Percentiles rank a stretch among this genome's conserved stretches.
phyloP scores from a whole-genome alignment of 345 rosid genomes.

The Aegle marmelos region DNA sequence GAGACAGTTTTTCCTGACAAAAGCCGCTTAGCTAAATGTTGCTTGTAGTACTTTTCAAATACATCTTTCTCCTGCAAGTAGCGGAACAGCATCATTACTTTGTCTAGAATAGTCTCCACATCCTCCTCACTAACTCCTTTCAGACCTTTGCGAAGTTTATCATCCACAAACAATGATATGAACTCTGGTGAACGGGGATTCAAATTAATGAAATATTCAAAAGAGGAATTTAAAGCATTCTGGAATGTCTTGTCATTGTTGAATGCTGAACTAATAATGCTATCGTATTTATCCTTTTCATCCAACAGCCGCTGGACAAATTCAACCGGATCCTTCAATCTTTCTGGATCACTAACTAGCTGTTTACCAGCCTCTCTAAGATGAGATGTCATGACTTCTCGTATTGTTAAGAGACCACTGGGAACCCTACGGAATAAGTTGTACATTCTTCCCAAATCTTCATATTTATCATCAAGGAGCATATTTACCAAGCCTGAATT shows the following conservation, averaged over 20 bases:
- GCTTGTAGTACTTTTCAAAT: conserved; percentile 95
- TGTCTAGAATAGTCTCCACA: conserved; percentile 88
- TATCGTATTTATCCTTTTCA: conserved; percentile 85
- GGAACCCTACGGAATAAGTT: conserved; percentile 78
- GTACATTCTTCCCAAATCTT: conserved; percentile 92
- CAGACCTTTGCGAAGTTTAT: conserved; percentile 88
- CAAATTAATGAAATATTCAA: conserved; percentile 88
- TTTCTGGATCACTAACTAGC: conserved; percentile 89
- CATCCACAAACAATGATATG: conserved; percentile 91
- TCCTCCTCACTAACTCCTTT: conserved; percentile 91
- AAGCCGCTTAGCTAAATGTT: conserved; percentile 95
- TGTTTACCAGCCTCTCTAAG: conserved; percentile 94
- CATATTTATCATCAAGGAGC: conserved; percentile 91
- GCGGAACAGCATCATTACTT: conserved; percentile 99
- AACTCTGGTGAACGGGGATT: conserved; percentile 94
- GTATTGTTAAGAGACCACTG: conserved; percentile 63
- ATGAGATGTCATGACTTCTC: conserved; percentile 91
- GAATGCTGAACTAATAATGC: conserved; percentile 64
- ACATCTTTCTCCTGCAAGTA: conserved; percentile 98
- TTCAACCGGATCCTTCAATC: conserved; percentile 89
- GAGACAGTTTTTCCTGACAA: conserved; percentile 89
- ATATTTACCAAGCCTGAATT: conserved; percentile 90
- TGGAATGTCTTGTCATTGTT: conserved; percentile 91
- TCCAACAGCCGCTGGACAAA: conserved; percentile 93
- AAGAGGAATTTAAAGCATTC: conserved; percentile 90